Percentiles rank a stretch among this genome's conserved stretches.
These are phyloP conservation scores for Zygnema cylindricum DNA, from an alignment of 139 green algal genomes.

Conservation along the genomic window DNA sequence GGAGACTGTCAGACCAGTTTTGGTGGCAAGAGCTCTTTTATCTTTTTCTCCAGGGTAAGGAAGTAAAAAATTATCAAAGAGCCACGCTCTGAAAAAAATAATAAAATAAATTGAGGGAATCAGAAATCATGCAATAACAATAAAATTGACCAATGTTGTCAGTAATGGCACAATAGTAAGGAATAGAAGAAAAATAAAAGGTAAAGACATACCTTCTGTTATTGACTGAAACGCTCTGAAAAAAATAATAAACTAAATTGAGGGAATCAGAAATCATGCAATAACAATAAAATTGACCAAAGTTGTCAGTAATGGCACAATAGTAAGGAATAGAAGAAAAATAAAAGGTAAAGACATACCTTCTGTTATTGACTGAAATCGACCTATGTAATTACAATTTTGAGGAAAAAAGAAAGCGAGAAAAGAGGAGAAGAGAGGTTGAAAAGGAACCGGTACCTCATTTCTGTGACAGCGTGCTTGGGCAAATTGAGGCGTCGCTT, in stretches of 20 bases:
- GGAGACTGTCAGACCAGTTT: conserved; percentile 61
- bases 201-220: not conserved
- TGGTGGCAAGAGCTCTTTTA: conserved; percentile 58
- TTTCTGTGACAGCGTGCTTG: conserved; percentile 8
- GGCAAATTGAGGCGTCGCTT: conserved; percentile 30
- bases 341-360: not conserved
- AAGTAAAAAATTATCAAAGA: conserved; percentile 65
- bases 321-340: not conserved
- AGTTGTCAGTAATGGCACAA: not conserved
- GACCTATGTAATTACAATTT: too few relatives aligned
- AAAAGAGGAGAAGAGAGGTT: not conserved
- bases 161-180: not conserved
- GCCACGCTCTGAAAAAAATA: conserved; percentile 58
- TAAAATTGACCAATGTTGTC: not conserved
- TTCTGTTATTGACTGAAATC: not conserved
- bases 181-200: not conserved
- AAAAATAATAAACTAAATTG: not conserved
- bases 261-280: not conserved
- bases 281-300: not conserved
- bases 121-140: not conserved
- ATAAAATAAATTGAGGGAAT: not conserved
- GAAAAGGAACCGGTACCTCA: conserved; percentile 9
- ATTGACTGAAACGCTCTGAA: not conserved
- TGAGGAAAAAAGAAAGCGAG: not conserved
- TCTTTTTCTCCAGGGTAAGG: conserved; percentile 68